phyloP scores from a whole-genome alignment of 2,329 filamentous ascomycete species.

The Stachybotrys echinatus region DNA sequence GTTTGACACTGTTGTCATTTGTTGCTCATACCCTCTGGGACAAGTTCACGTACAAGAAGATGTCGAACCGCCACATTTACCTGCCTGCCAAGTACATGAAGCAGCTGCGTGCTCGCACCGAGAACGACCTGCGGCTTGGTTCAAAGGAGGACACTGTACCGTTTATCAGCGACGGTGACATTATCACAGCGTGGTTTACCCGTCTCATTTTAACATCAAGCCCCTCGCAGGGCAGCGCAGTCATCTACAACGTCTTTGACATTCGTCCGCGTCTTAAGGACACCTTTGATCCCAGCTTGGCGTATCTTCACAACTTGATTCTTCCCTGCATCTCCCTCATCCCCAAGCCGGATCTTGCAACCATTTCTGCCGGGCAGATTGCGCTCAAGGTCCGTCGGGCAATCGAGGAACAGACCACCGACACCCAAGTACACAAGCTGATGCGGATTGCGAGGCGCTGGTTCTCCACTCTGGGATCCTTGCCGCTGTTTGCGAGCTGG shows the following conservation, averaged over 20 bases:
- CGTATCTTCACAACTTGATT: background rate
- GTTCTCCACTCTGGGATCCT: background rate
- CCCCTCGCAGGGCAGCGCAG: background rate
- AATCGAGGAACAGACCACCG: background rate
- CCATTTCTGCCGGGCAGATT: background rate
- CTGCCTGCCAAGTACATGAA: background rate
- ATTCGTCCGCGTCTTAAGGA: background rate
- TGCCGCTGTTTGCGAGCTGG: background rate
- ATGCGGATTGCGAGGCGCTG: background rate
- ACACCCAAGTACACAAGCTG: background rate
- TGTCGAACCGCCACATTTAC: background rate
- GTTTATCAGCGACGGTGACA: background rate
- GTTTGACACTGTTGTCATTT: background rate
- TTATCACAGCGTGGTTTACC: background rate
- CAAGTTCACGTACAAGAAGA: background rate
- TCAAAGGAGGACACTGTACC: background rate
- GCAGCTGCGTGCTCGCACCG: background rate
- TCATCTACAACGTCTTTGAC: background rate
- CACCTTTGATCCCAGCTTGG: background rate
- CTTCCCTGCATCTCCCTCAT: background rate
- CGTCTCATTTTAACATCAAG: background rate
- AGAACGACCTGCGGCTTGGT: background rate
- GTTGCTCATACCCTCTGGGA: background rate
- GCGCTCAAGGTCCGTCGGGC: background rate
- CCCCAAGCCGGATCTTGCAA: background rate